A percentile compares a stretch with the other conserved stretches of the same genome.
Conservation (phyloP, 1,139 yeast species). For the Zygosaccharomyces sapae region DNA sequence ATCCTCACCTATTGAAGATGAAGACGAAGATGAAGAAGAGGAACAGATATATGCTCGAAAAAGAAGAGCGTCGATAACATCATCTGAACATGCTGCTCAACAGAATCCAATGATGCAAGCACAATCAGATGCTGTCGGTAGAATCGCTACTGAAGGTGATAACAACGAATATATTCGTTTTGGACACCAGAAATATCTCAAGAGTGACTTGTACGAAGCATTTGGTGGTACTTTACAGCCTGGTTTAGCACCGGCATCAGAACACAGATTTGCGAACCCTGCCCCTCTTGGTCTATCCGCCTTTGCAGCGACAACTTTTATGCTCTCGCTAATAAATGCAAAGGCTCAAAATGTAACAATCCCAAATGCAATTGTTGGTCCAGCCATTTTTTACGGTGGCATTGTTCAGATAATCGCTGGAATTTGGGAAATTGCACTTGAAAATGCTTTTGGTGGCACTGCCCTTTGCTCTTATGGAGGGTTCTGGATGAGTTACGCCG, state of each 20-base stretch:
- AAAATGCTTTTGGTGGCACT: slow-evolving; percentile 72
- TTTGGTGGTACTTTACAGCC: slow-evolving; percentile 62
- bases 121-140: slow-evolving; percentile 13
- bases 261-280: slow-evolving; percentile 51
- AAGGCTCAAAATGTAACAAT: slow-evolving; percentile 47
- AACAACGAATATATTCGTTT: slow-evolving; percentile 59
- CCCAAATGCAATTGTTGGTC: slow-evolving; percentile 60
- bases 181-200: slow-evolving; percentile 67
- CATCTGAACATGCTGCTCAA: background rate
- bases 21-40: background rate
- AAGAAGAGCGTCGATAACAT: background rate
- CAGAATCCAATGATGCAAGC: slow-evolving; percentile 1
- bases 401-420: slow-evolving; percentile 66
- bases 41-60: background rate
- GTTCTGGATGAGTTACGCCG: slow-evolving; percentile 66
- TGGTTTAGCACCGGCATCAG: slow-evolving; percentile 48
- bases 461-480: slow-evolving; percentile 69
- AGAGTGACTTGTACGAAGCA: slow-evolving; percentile 50
- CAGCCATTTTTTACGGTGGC: slow-evolving; percentile 87
- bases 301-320: slow-evolving; percentile 66
- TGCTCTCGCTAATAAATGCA: slow-evolving; percentile 51
- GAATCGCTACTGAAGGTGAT: slow-evolving; percentile 39
- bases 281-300: slow-evolving; percentile 67
- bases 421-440: slow-evolving; percentile 55
- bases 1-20: background rate